Percentiles rank a stretch among this genome's conserved stretches.
Evolutionary conservation across 2,329 filamentous ascomycete genomes (phyloP).

Genomic region (Arthrobotrys musiformis): DNA sequence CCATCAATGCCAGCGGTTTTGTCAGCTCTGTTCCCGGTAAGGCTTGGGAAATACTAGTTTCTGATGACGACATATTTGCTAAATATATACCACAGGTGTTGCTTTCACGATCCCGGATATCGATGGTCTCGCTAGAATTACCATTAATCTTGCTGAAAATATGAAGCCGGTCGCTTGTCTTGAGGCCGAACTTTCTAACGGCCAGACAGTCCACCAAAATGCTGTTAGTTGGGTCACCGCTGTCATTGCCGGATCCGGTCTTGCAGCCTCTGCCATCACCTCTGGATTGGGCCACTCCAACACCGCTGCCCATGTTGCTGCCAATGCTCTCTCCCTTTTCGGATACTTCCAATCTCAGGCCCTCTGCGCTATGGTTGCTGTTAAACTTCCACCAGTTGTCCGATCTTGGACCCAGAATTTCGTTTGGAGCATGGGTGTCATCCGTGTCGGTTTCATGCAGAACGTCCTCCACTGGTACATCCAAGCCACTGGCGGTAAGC

Average conservation of each 20-base stretch:
- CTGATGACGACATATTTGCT: not conserved
- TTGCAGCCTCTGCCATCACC: constrained; percentile 85
- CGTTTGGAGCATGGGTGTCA: constrained; percentile 98
- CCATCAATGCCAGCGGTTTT: constrained; percentile 70
- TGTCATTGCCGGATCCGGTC: constrained; percentile 83
- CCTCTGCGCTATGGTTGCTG: constrained; percentile 84
- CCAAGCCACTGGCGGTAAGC: constrained; percentile 86
- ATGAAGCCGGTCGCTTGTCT: constrained; percentile 78
- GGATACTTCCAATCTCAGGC: constrained; percentile 95
- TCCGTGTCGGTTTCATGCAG: constrained; percentile 86
- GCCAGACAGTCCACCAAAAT: constrained; percentile 87
- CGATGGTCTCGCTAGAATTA: constrained; percentile 83
- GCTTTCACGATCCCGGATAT: constrained; percentile 91
- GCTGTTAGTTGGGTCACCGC: constrained; percentile 91
- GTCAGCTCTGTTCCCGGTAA: constrained; percentile 75
- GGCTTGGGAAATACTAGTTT: constrained; percentile 56
- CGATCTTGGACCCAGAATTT: constrained; percentile 96
- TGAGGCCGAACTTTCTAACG: constrained; percentile 87
- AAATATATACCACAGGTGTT: constrained; percentile 68
- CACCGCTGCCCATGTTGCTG: constrained; percentile 91
- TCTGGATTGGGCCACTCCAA: constrained; percentile 93
- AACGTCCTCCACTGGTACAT: constrained; percentile 94
- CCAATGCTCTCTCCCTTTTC: constrained; percentile 92
- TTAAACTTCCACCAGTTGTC: constrained; percentile 86
- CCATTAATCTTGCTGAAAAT: constrained; percentile 76